Base-by-base conservation (phyloP, 352 stramenopile genomes). In the Globisporangium acanthophoron region DNA sequence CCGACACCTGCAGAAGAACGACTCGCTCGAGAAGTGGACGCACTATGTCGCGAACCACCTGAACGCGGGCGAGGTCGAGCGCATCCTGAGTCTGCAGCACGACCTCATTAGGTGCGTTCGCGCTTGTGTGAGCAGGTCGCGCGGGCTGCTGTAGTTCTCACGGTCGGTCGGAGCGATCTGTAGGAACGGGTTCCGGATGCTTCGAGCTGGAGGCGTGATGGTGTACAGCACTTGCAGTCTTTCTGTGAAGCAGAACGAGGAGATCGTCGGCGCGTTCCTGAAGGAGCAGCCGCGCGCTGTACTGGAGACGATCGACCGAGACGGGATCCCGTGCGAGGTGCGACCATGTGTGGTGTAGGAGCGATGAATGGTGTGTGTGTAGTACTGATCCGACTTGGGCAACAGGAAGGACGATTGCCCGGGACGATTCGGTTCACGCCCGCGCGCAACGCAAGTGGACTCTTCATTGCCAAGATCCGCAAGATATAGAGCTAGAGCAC, bases 221-320 rank as follows among this genome's bases (percentile, higher is more conserved):
- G 82, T 98, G n/a, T 98, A 98, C 69, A 97, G 89, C 56, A 98
- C 92, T 8, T 98, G 95, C 71, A 98, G 91, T 54, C 74, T 98
- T 18, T 97, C 87, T 1, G 57, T 90, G 20, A 78, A 85, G 61
- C 92, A 98, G 70, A 98, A 98, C 65, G 93, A 98, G 73, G 73
- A 90, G 3, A 78, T 98, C n/a, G 89, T 98, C 9, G 44, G 60
- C 8, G 75, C 58, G 31, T 87, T 98, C 39, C 69, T 98, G 1
- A 40, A 76, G 15, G 65, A 76, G 7, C 65, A 81, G 48, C 51
- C 69, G 0, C 53, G 49, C 2, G 80, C 79, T 6, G 57, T 40
- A 15, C 49, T 90, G 4, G 54, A 78, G 29, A 54, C 64, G 1
- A 81, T 90, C 13, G 62, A 73, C 15, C 27, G 44, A 40, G 55